A percentile compares a stretch with the other conserved stretches of the same genome.
Evolutionary conservation across 768 basidiomycete genomes (phyloP).

Genomic region (Hypsizygus marmoreus): DNA sequence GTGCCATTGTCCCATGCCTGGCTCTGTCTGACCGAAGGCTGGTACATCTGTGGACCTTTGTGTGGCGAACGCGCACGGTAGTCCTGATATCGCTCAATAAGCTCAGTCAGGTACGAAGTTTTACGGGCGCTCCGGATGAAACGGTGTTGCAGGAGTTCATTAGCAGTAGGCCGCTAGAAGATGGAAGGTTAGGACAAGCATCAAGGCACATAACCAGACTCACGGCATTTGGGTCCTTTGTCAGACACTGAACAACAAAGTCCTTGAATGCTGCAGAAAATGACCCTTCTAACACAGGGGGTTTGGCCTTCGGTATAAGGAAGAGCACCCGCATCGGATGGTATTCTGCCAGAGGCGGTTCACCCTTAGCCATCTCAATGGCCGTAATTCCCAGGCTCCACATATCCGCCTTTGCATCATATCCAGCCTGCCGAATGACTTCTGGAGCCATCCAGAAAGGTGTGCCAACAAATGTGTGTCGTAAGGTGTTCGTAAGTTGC

Average conservation of each 20-base stretch:
- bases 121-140: constrained; percentile 87
- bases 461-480: constrained; percentile 97
- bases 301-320: constrained; percentile 95
- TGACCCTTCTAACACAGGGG: constrained; percentile 84
- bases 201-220: constrained; percentile 21
- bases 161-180: constrained; percentile 77
- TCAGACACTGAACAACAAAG: constrained; percentile 86
- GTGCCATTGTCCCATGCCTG: constrained; percentile 77
- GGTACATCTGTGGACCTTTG: constrained; percentile 54
- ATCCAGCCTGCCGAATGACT: constrained; percentile 95
- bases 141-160: constrained; percentile 89
- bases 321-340: constrained; percentile 99
- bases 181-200: constrained; percentile 6
- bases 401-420: constrained; percentile 95
- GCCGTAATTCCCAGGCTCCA: constrained; percentile 99
- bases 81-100: constrained; percentile 87
- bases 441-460: constrained; percentile 99
- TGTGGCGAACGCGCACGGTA: constrained; percentile 64
- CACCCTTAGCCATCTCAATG: constrained; percentile 97
- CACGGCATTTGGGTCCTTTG: constrained; percentile 86
- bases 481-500: constrained; percentile 89
- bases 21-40: constrained; percentile 59
- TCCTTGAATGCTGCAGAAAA: constrained; percentile 91
- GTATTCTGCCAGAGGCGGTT: constrained; percentile 94
- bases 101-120: constrained; percentile 81